Conservation (phyloP, 2,329 filamentous ascomycete genomes). For the Colletotrichum sp. region DNA sequence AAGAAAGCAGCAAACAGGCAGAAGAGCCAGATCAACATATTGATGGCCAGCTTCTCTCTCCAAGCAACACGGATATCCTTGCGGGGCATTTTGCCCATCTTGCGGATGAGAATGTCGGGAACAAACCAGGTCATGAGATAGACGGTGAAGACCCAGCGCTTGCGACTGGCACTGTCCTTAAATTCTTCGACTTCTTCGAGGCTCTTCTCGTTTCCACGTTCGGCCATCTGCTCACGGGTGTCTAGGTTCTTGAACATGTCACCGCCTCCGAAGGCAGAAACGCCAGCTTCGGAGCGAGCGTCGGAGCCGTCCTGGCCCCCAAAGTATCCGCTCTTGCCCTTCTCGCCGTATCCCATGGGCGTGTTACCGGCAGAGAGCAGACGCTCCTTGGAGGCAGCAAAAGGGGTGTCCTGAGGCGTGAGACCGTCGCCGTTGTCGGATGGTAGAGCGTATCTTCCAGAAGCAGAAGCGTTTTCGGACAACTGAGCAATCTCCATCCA, state of each 20-base stretch:
- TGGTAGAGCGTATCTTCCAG: conserved; percentile 55
- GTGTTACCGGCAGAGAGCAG: conserved; percentile 58
- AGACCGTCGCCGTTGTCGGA: conserved; percentile 70
- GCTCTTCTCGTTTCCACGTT: conserved; percentile 90
- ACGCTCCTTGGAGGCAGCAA: conserved; percentile 67
- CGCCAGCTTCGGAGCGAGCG: conserved; percentile 87
- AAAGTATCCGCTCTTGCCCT: conserved; percentile 81
- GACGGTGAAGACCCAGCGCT: conserved; percentile 88
- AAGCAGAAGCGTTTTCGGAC: conserved; percentile 63
- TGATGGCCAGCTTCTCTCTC: conserved; percentile 98
- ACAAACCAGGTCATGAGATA: conserved; percentile 86
- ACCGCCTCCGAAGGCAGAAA: conserved; percentile 86
- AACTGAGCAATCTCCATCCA: conserved; percentile 91
- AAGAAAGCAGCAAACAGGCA: conserved; percentile 85
- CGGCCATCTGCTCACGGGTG: conserved; percentile 91
- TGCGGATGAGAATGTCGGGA: conserved; percentile 81
- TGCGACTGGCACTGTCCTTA: conserved; percentile 78
- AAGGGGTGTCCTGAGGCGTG: conserved; percentile 65
- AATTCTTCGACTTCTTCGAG: conserved; percentile 90
- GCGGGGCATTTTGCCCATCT: conserved; percentile 83
- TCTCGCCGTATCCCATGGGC: conserved; percentile 74
- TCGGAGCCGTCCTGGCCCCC: conserved; percentile 77
- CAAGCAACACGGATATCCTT: conserved; percentile 93
- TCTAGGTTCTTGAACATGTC: conserved; percentile 99
- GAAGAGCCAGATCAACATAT: conserved; percentile 92